Conservation (phyloP, 306 rosid species). For the Oxytropis ochrocephala region DNA sequence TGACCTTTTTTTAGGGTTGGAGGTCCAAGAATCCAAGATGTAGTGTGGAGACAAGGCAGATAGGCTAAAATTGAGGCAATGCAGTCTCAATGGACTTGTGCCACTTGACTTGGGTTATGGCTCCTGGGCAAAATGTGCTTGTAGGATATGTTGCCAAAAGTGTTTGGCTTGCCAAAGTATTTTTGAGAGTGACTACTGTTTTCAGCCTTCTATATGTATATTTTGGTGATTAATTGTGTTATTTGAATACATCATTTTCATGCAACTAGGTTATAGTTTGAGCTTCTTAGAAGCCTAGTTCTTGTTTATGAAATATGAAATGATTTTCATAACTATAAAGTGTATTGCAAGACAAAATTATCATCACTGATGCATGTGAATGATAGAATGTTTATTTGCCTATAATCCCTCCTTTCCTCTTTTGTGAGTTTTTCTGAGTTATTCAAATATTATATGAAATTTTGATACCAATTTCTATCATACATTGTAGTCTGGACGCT, state of each 20-base stretch:
- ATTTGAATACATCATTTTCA: neutral
- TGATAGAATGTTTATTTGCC: slow-evolving; percentile 8
- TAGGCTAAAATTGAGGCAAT: neutral
- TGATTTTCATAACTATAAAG: neutral
- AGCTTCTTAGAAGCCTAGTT: neutral
- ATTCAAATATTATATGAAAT: slow-evolving; percentile 7
- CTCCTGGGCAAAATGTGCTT: neutral
- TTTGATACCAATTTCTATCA: slow-evolving; percentile 14
- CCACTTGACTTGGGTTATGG: neutral
- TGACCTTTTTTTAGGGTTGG: neutral
- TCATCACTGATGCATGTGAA: neutral
- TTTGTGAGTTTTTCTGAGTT: neutral
- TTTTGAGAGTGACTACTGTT: neutral
- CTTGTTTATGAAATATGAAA: neutral
- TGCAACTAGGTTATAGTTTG: neutral
- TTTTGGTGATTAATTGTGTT: neutral
- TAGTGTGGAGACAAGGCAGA: neutral
- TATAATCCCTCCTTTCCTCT: neutral
- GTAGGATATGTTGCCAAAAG: neutral
- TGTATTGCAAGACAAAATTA: neutral
- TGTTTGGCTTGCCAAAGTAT: too few relatives aligned
- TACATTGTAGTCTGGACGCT: slow-evolving; percentile 52
- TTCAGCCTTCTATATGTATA: too few relatives aligned
- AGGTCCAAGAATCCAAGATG: neutral
- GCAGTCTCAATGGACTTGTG: neutral